phyloP scores from a whole-genome alignment of 148 eudicot species.

The Chenopodium suecicum region DNA sequence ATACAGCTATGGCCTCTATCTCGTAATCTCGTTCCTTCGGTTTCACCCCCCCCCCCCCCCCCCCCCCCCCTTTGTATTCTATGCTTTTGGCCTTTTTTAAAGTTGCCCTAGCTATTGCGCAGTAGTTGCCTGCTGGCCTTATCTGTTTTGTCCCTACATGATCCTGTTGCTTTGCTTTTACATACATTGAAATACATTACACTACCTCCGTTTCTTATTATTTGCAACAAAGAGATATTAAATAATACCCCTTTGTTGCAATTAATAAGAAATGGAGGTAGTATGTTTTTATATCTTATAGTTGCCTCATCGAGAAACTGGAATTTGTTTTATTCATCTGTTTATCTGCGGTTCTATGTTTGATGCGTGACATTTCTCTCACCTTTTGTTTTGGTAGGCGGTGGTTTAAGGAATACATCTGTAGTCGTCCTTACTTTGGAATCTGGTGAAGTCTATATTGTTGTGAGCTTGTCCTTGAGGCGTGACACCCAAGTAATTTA shows the following conservation, averaged over 20 bases:
- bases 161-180: background rate
- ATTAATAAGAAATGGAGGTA: too few relatives aligned
- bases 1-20: constrained; percentile 8
- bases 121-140: background rate
- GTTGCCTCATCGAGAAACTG: background rate
- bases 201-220: too few relatives aligned
- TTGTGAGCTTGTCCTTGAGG: constrained; percentile 64
- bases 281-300: background rate
- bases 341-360: background rate
- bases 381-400: constrained; percentile 36
- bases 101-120: background rate
- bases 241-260: too few relatives aligned
- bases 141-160: background rate
- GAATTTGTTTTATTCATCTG: background rate
- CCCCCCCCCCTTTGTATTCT: too few relatives aligned
- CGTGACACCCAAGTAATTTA: constrained; percentile 82
- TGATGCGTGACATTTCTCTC: background rate
- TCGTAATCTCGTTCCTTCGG: background rate
- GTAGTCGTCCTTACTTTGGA: constrained; percentile 76
- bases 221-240: too few relatives aligned
- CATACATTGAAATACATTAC: background rate
- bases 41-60: too few relatives aligned
- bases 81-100: too few relatives aligned
- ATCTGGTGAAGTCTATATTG: constrained; percentile 76
- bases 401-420: constrained; percentile 65